Evolutionary conservation across 805 yeast species (phyloP), one percentile per base, ranked within the genome.

Genomic region (Saccharomyces cerevisiae): DNA sequence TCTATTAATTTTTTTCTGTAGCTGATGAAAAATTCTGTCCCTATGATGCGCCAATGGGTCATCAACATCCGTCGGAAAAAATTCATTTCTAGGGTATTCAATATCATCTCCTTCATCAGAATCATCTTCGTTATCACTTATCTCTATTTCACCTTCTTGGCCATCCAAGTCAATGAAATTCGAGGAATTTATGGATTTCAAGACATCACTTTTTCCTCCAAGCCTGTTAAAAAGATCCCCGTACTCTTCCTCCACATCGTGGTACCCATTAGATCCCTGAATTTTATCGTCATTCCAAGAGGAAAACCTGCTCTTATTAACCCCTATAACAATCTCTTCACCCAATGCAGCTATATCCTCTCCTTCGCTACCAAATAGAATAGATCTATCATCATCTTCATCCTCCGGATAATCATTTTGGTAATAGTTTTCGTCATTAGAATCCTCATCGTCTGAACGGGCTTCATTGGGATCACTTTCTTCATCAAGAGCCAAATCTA

Each of bases 391-490:
- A 9, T 82, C 89, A 62, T 87, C 92, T 58, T 89, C 97, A 64
- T 91, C 97, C 48, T 89, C 96, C 0, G 98, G 98, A 64, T 92
- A 92, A 64, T 92, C 98, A 69, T 94, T 92, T 62, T 83, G 82
- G 67, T 92, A 92, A 64, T 84, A 91, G 53, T 87, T 89, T 71
- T 92, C 99, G 22, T 96, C 96, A 65, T 87, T 87, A 0, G 94
- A 86, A 64, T 87, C 95, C 57, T 87, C 92, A 62, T 87, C 89
- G 59, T 86, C 94, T 0, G 89, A 78, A 9, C 70, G 61, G 2
- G 66, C 60, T 9, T 62, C 69, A n/a, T 69, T 67, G n/a, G 76
- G 78, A 46, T 67, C 67, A 1, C 65, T 70, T 6, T 69, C 72
- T 30, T 66, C 75, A 6, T 70, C 70, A 9, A 71, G 75, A 9